These are phyloP conservation scores for Aspergillus incahuasiensis DNA, from an alignment of 495 filamentous ascomycete genomes.

Conservation along the genomic window DNA sequence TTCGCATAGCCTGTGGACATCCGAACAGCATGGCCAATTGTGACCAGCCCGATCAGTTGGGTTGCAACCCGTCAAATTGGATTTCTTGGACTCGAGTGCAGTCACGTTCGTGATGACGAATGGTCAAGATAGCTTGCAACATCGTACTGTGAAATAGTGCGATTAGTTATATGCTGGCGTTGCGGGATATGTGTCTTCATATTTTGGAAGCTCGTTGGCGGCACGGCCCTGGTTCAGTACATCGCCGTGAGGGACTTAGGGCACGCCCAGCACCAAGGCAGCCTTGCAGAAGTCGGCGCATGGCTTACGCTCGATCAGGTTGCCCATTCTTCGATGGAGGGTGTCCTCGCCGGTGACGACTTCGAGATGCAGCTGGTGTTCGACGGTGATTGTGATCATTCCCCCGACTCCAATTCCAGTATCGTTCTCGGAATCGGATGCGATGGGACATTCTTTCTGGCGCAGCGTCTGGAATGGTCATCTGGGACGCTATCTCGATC, in stretches of 20 bases:
- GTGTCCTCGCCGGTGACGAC: slow-evolving; percentile 14
- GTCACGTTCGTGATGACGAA: too few relatives aligned
- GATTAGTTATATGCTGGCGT: neutral
- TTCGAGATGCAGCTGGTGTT: slow-evolving; percentile 11
- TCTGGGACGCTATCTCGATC: neutral
- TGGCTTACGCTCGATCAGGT: slow-evolving; percentile 8
- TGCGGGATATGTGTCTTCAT: neutral
- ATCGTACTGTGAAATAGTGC: too few relatives aligned
- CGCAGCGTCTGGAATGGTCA: neutral
- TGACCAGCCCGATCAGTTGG: too few relatives aligned
- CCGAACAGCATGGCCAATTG: too few relatives aligned
- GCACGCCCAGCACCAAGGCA: slow-evolving; percentile 1
- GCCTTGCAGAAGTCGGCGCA: slow-evolving; percentile 4
- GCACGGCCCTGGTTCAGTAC: neutral
- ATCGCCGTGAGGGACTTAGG: neutral
- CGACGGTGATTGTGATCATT: slow-evolving; percentile 2
- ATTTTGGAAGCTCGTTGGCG: neutral
- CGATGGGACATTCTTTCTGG: neutral
- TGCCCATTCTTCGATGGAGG: slow-evolving; percentile 6
- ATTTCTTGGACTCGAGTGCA: too few relatives aligned
- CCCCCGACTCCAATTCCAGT: neutral
- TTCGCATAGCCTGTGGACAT: too few relatives aligned
- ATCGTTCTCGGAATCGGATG: neutral
- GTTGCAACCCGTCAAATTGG: too few relatives aligned
- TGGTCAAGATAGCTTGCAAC: too few relatives aligned